Conservation (phyloP, 495 filamentous ascomycete species). For the Ramalina peruviana region DNA sequence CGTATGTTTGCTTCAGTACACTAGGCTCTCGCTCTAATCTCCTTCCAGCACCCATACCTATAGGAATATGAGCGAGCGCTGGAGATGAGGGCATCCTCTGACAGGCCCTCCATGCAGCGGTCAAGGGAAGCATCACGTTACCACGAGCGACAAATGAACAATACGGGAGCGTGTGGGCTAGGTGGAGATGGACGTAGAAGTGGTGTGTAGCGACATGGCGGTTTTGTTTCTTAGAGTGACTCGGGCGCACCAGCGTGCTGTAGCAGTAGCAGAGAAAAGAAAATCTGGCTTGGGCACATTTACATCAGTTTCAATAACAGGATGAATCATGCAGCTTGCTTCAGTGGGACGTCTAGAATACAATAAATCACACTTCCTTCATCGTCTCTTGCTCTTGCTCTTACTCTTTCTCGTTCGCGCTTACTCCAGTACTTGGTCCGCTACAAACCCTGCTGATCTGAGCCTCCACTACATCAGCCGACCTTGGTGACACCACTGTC, state of each 20-base stretch:
- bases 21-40: neutral
- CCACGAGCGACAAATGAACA: conserved; percentile 4
- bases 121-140: conserved; percentile 5
- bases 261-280: conserved; percentile 3
- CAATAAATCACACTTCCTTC: neutral
- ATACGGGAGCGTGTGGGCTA: no score
- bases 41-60: no score
- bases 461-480: neutral
- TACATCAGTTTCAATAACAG: neutral
- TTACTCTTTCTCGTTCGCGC: neutral
- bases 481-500: conserved; percentile 1
- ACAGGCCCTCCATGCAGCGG: neutral
- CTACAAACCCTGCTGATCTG: neutral
- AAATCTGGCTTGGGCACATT: neutral
- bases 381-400: neutral
- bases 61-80: no score
- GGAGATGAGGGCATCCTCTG: neutral
- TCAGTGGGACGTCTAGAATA: no score
- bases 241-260: conserved; percentile 1
- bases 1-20: neutral
- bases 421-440: neutral
- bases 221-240: conserved; percentile 5
- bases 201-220: neutral
- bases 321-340: no score
- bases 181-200: neutral